Conservation (phyloP, 1,139 yeast genomes). For the Sugiyamaella japonica region DNA sequence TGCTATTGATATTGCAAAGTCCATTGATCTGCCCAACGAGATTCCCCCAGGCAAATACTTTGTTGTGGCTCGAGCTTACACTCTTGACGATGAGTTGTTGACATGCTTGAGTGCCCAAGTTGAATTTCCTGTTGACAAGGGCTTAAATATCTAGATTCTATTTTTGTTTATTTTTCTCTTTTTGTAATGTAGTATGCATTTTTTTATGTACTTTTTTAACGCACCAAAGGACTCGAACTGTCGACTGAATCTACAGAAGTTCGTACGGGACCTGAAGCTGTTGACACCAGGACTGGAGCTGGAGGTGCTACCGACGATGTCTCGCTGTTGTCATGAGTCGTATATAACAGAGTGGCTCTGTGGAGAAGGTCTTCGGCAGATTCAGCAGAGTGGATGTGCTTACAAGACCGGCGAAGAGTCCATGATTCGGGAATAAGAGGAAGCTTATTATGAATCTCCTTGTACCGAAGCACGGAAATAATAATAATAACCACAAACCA, state of each 20-base stretch:
- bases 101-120: slow-evolving; percentile 85
- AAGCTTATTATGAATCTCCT: slow-evolving; percentile 66
- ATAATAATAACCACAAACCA: slow-evolving; percentile 66
- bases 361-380: slow-evolving; percentile 27
- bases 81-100: slow-evolving; percentile 73
- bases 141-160: not conserved
- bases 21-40: slow-evolving; percentile 83
- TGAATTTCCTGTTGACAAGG: slow-evolving; percentile 35
- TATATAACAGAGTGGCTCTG: slow-evolving; percentile 28
- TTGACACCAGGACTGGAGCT: not conserved
- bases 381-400: slow-evolving; percentile 19
- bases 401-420: slow-evolving; percentile 17
- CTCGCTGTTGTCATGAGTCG: slow-evolving; percentile 14
- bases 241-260: slow-evolving; percentile 27
- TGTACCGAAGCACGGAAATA: slow-evolving; percentile 62
- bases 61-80: slow-evolving; percentile 86
- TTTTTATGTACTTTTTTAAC: slow-evolving; percentile 4
- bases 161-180: not conserved
- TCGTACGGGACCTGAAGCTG: slow-evolving; percentile 15
- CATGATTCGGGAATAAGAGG: slow-evolving; percentile 42
- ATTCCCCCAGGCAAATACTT: slow-evolving; percentile 94
- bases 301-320: slow-evolving; percentile 1
- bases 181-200: slow-evolving; percentile 14
- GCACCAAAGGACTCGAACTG: slow-evolving; percentile 30
- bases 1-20: slow-evolving; percentile 59